Evolutionary conservation across 257 asterid genomes (phyloP).

Genomic region (Plantago elongata): DNA sequence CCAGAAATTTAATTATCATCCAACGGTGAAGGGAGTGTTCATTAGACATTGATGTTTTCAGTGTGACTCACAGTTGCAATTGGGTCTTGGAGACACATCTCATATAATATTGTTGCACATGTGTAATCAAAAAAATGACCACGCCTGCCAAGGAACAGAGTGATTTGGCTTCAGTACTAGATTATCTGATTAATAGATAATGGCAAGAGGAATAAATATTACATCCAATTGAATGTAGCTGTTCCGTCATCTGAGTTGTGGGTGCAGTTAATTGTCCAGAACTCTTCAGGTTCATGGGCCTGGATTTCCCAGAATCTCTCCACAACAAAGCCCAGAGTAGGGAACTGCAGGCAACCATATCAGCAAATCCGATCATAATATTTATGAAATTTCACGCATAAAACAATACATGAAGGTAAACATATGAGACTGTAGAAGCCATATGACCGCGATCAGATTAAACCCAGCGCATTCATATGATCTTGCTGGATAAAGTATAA

Average conservation of each 20-base stretch:
- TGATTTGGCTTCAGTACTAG: conserved; percentile 17
- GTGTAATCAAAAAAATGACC: conserved; percentile 94
- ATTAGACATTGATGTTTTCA: conserved; percentile 16
- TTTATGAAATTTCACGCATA: conserved; percentile 3
- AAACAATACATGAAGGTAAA: conserved; percentile 14
- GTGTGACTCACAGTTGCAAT: conserved; percentile 74
- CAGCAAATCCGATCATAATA: conserved; percentile 14
- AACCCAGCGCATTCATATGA: conserved; percentile 3
- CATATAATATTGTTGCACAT: conserved; percentile 75
- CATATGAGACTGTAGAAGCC: not conserved
- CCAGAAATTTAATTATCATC: conserved; percentile 18
- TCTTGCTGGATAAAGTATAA: conserved; percentile 12
- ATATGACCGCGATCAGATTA: conserved; percentile 2
- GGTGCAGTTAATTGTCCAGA: conserved; percentile 91
- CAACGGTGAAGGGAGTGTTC: conserved; percentile 12
- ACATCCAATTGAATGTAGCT: conserved; percentile 86
- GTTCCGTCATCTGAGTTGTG: conserved; percentile 83
- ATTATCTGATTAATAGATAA: conserved; percentile 10
- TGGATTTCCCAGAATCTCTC: conserved; percentile 98
- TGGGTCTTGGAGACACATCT: conserved; percentile 85
- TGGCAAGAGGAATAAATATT: conserved; percentile 33
- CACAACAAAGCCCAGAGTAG: conserved; percentile 92
- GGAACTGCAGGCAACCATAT: conserved; percentile 58
- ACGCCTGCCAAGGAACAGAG: conserved; percentile 60
- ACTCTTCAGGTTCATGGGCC: conserved; percentile 94